phyloP scores from a whole-genome alignment of 805 yeast species.

The Metschnikowia lochheadii region DNA sequence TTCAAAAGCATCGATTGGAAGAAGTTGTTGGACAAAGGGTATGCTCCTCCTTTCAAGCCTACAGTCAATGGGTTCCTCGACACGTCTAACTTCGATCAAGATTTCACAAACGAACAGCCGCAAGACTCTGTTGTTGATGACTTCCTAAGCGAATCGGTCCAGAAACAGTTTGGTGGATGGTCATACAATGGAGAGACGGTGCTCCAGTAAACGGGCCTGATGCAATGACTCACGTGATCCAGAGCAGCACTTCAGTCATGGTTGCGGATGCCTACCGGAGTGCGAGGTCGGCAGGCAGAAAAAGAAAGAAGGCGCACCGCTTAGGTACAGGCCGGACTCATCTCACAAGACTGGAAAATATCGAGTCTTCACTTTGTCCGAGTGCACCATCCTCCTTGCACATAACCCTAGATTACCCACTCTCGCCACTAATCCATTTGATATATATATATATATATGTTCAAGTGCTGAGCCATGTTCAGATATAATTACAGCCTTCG shows the following conservation, averaged over 20 bases:
- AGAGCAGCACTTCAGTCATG: too few species aligned
- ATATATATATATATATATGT: background rate
- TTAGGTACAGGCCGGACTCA: slow-evolving; percentile 2
- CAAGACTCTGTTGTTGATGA: slow-evolving; percentile 94
- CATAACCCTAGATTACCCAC: background rate
- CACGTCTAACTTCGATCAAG: slow-evolving; percentile 89
- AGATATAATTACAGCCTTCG: background rate
- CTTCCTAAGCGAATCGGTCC: slow-evolving; percentile 89
- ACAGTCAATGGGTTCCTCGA: slow-evolving; percentile 80
- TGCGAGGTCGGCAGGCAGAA: background rate
- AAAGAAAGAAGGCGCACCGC: slow-evolving; percentile 1
- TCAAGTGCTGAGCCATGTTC: background rate
- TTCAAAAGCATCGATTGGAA: slow-evolving; percentile 89
- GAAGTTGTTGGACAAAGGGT: slow-evolving; percentile 75
- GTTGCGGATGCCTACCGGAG: background rate
- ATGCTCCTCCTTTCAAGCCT: slow-evolving; percentile 94
- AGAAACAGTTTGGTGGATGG: slow-evolving; percentile 98
- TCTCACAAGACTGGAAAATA: slow-evolving; percentile 5
- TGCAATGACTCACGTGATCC: background rate
- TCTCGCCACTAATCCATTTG: background rate
- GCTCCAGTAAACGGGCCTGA: slow-evolving; percentile 4
- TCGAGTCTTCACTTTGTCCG: background rate
- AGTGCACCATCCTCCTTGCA: background rate
- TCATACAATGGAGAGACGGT: slow-evolving; percentile 73
- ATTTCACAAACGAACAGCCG: slow-evolving; percentile 89